These are phyloP conservation scores for Leccinum disarticulatum DNA, from an alignment of 768 basidiomycete species.

Conservation along the genomic window DNA sequence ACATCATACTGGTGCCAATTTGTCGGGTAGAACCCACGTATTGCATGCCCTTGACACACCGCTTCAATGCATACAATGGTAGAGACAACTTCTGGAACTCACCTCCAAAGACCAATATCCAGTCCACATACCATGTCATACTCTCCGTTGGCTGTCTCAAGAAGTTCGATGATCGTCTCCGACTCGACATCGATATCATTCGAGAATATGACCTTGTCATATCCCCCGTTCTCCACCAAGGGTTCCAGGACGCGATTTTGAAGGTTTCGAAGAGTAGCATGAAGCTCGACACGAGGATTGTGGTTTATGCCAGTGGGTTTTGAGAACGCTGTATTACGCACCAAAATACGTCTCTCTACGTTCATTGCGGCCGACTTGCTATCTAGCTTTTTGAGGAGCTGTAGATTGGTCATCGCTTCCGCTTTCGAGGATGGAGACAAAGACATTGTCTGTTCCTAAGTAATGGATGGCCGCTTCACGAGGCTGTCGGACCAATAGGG, in stretches of 20 bases:
- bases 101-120: conserved; percentile 38
- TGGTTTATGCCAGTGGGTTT: conserved; percentile 4
- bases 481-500: conserved; percentile 40
- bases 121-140: conserved; percentile 46
- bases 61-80: background rate
- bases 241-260: conserved; percentile 44
- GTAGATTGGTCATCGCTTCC: conserved; percentile 24
- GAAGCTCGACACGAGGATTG: background rate
- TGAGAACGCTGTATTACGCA: background rate
- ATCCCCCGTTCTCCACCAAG: conserved; percentile 35
- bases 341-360: conserved; percentile 17
- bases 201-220: conserved; percentile 40
- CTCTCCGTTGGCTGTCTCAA: conserved; percentile 37
- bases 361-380: conserved; percentile 7
- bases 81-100: conserved; percentile 12
- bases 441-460: conserved; percentile 43
- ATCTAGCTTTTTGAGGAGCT: conserved; percentile 11
- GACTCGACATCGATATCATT: conserved; percentile 44
- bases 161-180: conserved; percentile 41
- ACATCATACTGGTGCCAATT: conserved; percentile 13
- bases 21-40: conserved; percentile 25
- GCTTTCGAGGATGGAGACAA: too few species aligned
- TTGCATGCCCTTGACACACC: conserved; percentile 19
- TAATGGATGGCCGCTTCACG: conserved; percentile 35
- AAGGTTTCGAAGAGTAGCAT: conserved; percentile 37